A percentile compares a stretch with the other conserved stretches of the same genome.
phyloP scores from a whole-genome alignment of 306 rosid genomes.

The Cucumis melo region DNA sequence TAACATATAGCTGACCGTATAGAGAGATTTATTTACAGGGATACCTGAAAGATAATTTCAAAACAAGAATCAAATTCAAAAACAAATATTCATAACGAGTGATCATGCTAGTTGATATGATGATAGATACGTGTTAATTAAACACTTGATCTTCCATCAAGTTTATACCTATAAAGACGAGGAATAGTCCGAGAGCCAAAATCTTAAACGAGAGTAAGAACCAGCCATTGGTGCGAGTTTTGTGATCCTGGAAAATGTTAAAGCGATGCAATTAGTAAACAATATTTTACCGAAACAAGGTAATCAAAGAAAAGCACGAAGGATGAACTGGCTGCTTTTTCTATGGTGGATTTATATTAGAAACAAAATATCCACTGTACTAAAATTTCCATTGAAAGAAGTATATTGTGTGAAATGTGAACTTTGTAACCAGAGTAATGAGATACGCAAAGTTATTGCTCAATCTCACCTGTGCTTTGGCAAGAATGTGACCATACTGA shows the following conservation, averaged over 20 bases:
- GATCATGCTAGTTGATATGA: background rate
- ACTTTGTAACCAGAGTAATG: background rate
- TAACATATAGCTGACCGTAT: conserved; percentile 78
- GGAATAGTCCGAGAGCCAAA: conserved; percentile 40
- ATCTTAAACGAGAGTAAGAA: conserved; percentile 32
- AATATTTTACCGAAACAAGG: background rate
- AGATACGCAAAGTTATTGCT: background rate
- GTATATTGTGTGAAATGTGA: background rate
- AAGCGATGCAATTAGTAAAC: conserved; percentile 6
- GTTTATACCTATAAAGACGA: conserved; percentile 32
- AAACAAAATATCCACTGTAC: background rate
- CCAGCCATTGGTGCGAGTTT: conserved; percentile 46
- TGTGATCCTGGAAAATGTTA: conserved; percentile 58
- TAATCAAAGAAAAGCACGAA: background rate
- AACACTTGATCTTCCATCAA: background rate
- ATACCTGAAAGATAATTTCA: conserved; percentile 40
- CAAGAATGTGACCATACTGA: conserved; percentile 84
- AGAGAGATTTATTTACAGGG: conserved; percentile 67
- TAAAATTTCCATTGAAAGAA: background rate
- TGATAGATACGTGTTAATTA: background rate
- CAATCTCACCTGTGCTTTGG: conserved; percentile 47
- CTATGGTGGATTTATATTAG: background rate
- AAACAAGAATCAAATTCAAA: background rate
- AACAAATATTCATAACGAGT: background rate
- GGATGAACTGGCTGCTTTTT: background rate